Percentiles rank a stretch among this genome's conserved stretches.
phyloP scores from a whole-genome alignment of 345 rosid species.

The Passiflora organensis region DNA sequence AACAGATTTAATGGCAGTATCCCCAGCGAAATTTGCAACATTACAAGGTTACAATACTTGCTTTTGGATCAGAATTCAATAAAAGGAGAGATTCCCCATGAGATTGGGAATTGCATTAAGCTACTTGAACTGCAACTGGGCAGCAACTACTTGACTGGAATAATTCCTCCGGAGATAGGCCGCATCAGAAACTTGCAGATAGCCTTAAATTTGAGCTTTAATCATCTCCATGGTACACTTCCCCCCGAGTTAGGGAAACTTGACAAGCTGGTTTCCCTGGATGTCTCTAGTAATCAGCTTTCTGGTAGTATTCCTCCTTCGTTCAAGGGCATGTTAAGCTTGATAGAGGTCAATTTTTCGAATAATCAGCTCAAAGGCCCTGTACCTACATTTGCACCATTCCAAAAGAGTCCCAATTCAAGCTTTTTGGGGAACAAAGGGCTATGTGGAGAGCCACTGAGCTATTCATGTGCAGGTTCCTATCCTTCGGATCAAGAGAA shows the following conservation, averaged over 20 bases:
- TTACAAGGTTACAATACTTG: slow-evolving; percentile 32
- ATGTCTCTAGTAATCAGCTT: slow-evolving; percentile 30
- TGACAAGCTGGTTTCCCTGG: slow-evolving; percentile 34
- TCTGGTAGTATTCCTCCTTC: slow-evolving; percentile 26
- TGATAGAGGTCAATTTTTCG: slow-evolving; percentile 31
- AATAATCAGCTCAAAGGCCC: slow-evolving; percentile 23
- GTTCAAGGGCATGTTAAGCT: slow-evolving; percentile 32
- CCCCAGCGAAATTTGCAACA: slow-evolving; percentile 26
- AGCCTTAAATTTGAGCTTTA: slow-evolving; percentile 31
- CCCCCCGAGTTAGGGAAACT: slow-evolving; percentile 34
- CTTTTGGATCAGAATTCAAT: slow-evolving; percentile 28
- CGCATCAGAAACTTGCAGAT: slow-evolving; percentile 32
- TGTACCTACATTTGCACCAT: slow-evolving; percentile 61
- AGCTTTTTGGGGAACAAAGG: slow-evolving; percentile 79
- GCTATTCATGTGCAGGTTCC: slow-evolving; percentile 45
- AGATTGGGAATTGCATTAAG: slow-evolving; percentile 29
- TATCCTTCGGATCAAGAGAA: slow-evolving; percentile 32
- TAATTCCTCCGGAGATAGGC: slow-evolving; percentile 29
- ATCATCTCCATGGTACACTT: slow-evolving; percentile 29
- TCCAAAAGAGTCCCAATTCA: slow-evolving; percentile 76
- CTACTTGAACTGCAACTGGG: slow-evolving; percentile 29
- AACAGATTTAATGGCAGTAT: slow-evolving; percentile 31
- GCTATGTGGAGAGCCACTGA: slow-evolving; percentile 84
- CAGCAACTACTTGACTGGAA: slow-evolving; percentile 30
- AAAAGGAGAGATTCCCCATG: slow-evolving; percentile 31